Percentiles rank a stretch among this genome's conserved stretches.
These are phyloP conservation scores for Stropharia rugosoannulata DNA, from an alignment of 768 basidiomycete species.

Conservation along the genomic window DNA sequence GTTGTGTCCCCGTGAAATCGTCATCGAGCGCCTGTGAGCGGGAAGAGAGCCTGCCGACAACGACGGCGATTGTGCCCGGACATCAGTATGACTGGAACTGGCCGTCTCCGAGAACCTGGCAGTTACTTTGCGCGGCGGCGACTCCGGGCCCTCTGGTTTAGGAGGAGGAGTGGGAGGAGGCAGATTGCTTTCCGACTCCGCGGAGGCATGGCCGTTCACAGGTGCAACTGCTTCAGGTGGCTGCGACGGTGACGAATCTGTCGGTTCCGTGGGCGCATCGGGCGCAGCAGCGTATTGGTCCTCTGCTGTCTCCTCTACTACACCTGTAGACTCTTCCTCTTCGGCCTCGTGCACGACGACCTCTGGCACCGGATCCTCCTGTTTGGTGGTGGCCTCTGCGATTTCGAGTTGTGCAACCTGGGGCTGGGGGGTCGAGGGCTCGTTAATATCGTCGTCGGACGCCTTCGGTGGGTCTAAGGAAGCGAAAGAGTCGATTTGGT, in stretches of 20 bases:
- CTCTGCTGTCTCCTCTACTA: not conserved
- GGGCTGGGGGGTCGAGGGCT: not conserved
- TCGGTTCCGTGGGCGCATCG: conserved; percentile 3
- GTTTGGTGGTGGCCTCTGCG: not conserved
- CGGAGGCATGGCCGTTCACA: conserved; percentile 4
- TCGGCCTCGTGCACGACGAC: not conserved
- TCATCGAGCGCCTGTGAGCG: conserved; percentile 54
- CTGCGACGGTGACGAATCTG: not conserved
- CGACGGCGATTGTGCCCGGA: conserved; percentile 23
- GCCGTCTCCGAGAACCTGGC: conserved; percentile 1
- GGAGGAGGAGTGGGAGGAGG: conserved; percentile 19
- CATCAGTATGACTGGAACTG: conserved; percentile 17
- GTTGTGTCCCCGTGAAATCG: conserved; percentile 65
- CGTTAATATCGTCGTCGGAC: conserved; percentile 1
- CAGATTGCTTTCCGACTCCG: conserved; percentile 4
- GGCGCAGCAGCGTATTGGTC: not conserved
- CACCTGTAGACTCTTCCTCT: not conserved
- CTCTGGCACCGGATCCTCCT: not conserved
- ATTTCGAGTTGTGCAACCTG: too few species aligned
- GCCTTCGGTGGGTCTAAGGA: conserved; percentile 3
- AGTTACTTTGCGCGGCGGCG: not conserved
- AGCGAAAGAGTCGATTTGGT: conserved; percentile 7
- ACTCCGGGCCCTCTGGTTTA: conserved; percentile 7
- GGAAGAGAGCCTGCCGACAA: conserved; percentile 19
- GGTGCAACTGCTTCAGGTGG: not conserved